Evolutionary conservation across 192 early-diverging fungal genomes (phyloP).

Genomic region (Phycomyces blakesleeanus): DNA sequence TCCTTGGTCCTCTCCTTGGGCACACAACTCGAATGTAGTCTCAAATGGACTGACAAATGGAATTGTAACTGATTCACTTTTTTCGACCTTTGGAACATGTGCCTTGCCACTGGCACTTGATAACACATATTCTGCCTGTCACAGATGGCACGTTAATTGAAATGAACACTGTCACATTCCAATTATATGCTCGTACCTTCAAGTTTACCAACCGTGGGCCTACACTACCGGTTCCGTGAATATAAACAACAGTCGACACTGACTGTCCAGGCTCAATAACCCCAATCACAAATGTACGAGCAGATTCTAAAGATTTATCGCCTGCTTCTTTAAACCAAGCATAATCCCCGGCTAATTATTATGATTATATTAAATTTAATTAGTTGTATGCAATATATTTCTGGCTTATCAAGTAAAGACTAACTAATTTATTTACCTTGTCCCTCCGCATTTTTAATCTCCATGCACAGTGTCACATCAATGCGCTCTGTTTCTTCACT

Average conservation of each 20-base stretch:
- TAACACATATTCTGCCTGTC: conserved; percentile 26
- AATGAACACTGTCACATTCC: conserved; percentile 11
- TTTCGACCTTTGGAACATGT: conserved; percentile 47
- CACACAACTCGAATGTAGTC: conserved; percentile 35
- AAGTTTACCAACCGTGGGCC: conserved; percentile 30
- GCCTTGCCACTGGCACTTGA: conserved; percentile 24
- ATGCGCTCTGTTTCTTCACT: conserved; percentile 62
- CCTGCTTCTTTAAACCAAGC: not conserved
- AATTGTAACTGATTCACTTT: conserved; percentile 50
- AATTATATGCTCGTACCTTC: conserved; percentile 25
- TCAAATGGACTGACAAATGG: conserved; percentile 56
- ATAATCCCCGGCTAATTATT: not conserved
- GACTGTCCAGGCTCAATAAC: conserved; percentile 35
- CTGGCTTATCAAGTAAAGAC: not conserved
- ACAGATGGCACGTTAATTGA: conserved; percentile 11
- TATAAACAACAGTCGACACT: conserved; percentile 23
- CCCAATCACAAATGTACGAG: conserved; percentile 30
- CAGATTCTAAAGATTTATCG: not conserved
- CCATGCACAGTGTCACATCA: conserved; percentile 55
- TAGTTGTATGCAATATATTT: not conserved
- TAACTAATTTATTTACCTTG: conserved; percentile 29
- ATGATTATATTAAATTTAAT: not conserved
- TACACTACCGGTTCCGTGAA: conserved; percentile 22
- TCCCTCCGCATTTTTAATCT: conserved; percentile 49
- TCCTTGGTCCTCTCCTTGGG: conserved; percentile 31